Conservation (phyloP, 805 yeast species). For the Candida sanyiensis region DNA sequence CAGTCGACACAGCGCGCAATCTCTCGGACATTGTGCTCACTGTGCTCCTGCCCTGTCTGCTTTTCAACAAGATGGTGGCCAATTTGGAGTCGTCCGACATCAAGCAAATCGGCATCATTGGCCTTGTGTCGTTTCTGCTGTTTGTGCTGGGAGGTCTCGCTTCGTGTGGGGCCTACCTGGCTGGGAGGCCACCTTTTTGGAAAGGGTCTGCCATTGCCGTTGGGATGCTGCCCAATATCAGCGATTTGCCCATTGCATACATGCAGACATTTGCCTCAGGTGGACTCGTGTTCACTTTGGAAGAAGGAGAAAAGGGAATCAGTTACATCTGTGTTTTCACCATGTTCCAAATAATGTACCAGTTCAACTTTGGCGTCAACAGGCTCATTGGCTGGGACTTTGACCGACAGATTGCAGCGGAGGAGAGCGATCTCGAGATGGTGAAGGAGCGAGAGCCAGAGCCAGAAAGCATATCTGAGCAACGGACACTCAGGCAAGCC, state of each 20-base stretch:
- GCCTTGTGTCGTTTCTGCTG: constrained; percentile 44
- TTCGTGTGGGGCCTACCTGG: constrained; percentile 27
- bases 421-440: constrained; percentile 4
- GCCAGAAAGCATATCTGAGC: not conserved
- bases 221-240: constrained; percentile 67
- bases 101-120: constrained; percentile 62
- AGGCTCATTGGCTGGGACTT: constrained; percentile 65
- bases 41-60: constrained; percentile 59
- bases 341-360: constrained; percentile 56
- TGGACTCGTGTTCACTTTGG: constrained; percentile 40
- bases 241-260: constrained; percentile 75
- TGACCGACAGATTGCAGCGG: constrained; percentile 10
- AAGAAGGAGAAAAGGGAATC: constrained; percentile 67
- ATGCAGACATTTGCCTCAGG: constrained; percentile 54
- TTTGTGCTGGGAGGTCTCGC: constrained; percentile 44
- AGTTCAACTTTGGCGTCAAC: constrained; percentile 72
- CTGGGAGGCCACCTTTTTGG: constrained; percentile 53
- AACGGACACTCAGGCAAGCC: not conserved
- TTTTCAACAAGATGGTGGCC: constrained; percentile 56
- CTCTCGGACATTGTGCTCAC: constrained; percentile 59
- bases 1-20: constrained; percentile 57
- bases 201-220: constrained; percentile 64
- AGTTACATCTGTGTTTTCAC: constrained; percentile 78
- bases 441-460: not conserved
- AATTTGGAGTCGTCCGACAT: constrained; percentile 60